These are phyloP conservation scores for Pulicaria dysenterica DNA, from an alignment of 129 eudicot species.

Conservation along the genomic window DNA sequence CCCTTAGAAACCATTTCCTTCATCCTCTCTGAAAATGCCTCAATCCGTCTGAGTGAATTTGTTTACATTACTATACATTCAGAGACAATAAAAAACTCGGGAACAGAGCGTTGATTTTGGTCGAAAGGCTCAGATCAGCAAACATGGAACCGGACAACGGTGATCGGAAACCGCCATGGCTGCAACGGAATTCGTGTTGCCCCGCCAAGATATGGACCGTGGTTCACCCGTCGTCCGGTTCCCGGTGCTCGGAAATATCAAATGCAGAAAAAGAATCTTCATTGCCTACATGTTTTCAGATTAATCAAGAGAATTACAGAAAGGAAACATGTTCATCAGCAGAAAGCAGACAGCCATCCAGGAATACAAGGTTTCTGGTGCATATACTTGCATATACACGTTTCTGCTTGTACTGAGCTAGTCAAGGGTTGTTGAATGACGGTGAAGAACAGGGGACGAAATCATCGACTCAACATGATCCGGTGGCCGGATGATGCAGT, in stretches of 20 bases:
- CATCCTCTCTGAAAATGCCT: neutral
- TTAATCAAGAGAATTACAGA: neutral
- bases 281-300: neutral
- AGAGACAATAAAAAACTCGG: neutral
- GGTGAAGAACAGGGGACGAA: neutral
- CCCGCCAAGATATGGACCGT: slow-evolving; percentile 32
- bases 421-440: slow-evolving; percentile 20
- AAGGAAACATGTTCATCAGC: no score
- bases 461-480: slow-evolving; percentile 23
- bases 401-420: no score
- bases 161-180: slow-evolving; percentile 29
- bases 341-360: no score
- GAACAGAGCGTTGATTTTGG: neutral
- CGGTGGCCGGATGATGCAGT: neutral
- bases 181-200: slow-evolving; percentile 22
- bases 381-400: no score
- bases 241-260: slow-evolving; percentile 7
- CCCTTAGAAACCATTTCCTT: slow-evolving; percentile 12
- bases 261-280: slow-evolving; percentile 6
- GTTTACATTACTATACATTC: no score
- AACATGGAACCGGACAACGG: neutral
- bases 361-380: no score
- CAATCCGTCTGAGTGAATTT: neutral
- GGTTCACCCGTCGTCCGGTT: slow-evolving; percentile 13
- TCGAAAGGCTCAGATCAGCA: slow-evolving; percentile 11